phyloP scores from a whole-genome alignment of 768 basidiomycete genomes.

The Mrakia hoshinonis region DNA sequence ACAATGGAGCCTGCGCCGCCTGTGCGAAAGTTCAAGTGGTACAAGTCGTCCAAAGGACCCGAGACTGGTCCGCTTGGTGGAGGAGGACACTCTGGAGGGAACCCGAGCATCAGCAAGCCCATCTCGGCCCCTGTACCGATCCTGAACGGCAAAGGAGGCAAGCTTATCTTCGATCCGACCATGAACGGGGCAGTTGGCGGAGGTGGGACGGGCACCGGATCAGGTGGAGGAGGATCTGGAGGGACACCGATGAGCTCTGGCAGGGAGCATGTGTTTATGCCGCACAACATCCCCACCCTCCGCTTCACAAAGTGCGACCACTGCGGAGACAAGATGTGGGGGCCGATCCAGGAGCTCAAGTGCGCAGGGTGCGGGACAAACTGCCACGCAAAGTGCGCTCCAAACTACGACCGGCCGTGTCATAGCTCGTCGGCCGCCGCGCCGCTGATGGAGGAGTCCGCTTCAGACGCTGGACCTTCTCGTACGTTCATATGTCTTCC shows the following conservation, averaged over 20 bases:
- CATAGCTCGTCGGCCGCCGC: conserved; percentile 38
- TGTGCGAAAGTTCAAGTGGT: conserved; percentile 45
- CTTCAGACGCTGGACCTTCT: conserved; percentile 35
- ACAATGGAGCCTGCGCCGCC: conserved; percentile 31
- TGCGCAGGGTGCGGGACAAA: conserved; percentile 81
- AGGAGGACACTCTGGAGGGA: not conserved
- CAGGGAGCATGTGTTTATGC: conserved; percentile 75
- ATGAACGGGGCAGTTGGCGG: conserved; percentile 50
- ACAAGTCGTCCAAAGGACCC: conserved; percentile 40
- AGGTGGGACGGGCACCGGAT: conserved; percentile 34
- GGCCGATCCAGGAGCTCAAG: conserved; percentile 65
- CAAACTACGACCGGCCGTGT: conserved; percentile 60
- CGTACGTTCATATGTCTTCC: conserved; percentile 36
- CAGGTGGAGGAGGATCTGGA: conserved; percentile 29
- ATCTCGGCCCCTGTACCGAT: not conserved
- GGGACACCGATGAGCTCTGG: conserved; percentile 31
- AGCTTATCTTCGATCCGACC: conserved; percentile 34
- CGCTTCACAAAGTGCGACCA: conserved; percentile 88
- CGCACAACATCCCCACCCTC: conserved; percentile 59
- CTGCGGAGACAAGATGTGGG: conserved; percentile 98
- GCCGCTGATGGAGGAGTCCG: conserved; percentile 15
- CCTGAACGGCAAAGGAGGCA: conserved; percentile 3
- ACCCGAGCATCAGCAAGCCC: not conserved
- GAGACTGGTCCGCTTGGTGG: not conserved
- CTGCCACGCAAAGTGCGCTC: conserved; percentile 77